Evolutionary conservation across 768 basidiomycete genomes (phyloP).

Genomic region (Chlorophyllum brunneum): DNA sequence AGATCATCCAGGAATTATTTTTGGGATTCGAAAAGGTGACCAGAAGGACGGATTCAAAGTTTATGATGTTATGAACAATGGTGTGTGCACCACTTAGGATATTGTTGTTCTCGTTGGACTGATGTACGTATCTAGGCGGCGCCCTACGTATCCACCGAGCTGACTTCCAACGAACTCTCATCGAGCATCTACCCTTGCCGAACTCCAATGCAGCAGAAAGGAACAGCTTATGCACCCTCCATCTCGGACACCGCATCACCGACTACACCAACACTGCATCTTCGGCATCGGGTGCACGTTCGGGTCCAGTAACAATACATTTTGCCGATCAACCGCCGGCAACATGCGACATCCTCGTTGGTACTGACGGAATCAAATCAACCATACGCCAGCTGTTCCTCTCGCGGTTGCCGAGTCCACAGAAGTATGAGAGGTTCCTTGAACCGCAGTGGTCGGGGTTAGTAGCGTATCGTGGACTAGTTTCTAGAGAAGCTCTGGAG

Average conservation of each 20-base stretch:
- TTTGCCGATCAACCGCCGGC: conserved; percentile 24
- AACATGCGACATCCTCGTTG: conserved; percentile 33
- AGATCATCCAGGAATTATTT: background rate
- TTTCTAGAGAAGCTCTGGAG: conserved; percentile 23
- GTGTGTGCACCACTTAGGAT: conserved; percentile 11
- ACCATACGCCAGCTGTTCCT: conserved; percentile 17
- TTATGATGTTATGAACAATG: conserved; percentile 21
- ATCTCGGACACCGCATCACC: conserved; percentile 37
- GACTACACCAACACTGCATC: conserved; percentile 25
- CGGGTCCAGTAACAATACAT: conserved; percentile 9
- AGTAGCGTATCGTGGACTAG: conserved; percentile 30
- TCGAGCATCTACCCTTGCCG: conserved; percentile 28
- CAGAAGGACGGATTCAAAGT: conserved; percentile 26
- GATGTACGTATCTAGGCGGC: conserved; percentile 18
- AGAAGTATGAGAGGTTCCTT: conserved; percentile 10
- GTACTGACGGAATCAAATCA: conserved; percentile 36
- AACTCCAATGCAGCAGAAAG: too few relatives aligned
- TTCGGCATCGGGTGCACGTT: background rate
- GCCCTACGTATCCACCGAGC: conserved; percentile 33
- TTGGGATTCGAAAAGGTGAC: conserved; percentile 27
- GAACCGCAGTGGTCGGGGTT: conserved; percentile 33
- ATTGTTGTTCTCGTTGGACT: background rate
- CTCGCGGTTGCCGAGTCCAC: background rate
- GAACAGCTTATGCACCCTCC: conserved; percentile 16
- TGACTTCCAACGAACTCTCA: conserved; percentile 40